phyloP scores from a whole-genome alignment of 73 alveolate genomes.

The Durusdinium trenchii region DNA sequence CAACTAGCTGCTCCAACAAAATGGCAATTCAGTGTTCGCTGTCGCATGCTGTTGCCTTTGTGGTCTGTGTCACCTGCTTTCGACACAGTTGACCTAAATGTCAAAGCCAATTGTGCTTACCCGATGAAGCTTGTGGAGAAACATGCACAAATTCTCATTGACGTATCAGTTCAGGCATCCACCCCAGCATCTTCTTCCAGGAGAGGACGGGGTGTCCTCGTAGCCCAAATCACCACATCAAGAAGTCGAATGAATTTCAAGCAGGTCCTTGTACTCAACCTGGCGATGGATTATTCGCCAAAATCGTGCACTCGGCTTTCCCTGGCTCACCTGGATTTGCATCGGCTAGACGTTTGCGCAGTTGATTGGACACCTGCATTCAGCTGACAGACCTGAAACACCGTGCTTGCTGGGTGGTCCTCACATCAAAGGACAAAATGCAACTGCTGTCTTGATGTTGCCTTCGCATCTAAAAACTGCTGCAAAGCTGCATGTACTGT shows the following conservation, averaged over 20 bases:
- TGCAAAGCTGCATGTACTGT: no score
- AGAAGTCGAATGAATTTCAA: not conserved
- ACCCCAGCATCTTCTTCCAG: constrained; percentile 50
- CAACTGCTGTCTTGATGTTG: no score
- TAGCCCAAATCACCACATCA: not conserved
- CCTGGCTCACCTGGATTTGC: constrained; percentile 46
- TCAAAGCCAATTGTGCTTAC: no score
- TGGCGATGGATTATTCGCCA: constrained; percentile 87
- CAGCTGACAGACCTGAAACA: constrained; percentile 10
- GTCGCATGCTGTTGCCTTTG: not conserved
- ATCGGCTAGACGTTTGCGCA: not conserved
- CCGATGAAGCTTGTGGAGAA: not conserved
- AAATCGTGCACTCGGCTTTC: constrained; percentile 53
- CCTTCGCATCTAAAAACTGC: no score
- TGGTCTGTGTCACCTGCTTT: constrained; percentile 38
- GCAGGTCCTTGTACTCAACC: constrained; percentile 20
- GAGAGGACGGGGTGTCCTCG: constrained; percentile 51
- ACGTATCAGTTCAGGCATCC: not conserved
- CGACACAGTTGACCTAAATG: constrained; percentile 35
- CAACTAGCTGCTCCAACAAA: not conserved
- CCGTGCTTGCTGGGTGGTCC: constrained; percentile 53
- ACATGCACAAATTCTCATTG: not conserved
- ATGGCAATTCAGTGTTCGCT: not conserved
- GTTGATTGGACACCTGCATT: not conserved
- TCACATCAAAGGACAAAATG: not conserved